These are phyloP conservation scores for Zygosaccharomyces kombuchaensis DNA, from an alignment of 805 yeast species.

Conservation along the genomic window DNA sequence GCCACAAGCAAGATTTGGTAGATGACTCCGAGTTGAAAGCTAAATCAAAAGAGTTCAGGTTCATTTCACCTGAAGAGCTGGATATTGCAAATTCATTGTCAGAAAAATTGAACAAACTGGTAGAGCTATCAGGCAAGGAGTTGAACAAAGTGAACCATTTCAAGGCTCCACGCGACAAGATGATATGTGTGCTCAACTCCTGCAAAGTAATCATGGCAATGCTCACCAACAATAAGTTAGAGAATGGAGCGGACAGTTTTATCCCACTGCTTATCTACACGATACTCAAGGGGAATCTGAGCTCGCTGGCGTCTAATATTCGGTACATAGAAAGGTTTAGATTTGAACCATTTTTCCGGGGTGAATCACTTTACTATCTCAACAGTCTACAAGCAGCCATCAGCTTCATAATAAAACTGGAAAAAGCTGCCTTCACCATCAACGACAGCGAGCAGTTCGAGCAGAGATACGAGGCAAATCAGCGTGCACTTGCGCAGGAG, in stretches of 20 bases:
- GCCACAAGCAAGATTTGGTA: slow-evolving; percentile 58
- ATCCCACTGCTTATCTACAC: slow-evolving; percentile 84
- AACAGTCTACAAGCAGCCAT: slow-evolving; percentile 90
- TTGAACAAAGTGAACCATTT: slow-evolving; percentile 72
- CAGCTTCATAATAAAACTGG: slow-evolving; percentile 65
- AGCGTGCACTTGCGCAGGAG: slow-evolving; percentile 37
- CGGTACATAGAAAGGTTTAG: slow-evolving; percentile 83
- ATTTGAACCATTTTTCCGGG: slow-evolving; percentile 65
- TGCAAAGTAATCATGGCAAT: slow-evolving; percentile 91
- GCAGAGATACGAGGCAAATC: slow-evolving; percentile 43
- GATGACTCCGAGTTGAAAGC: slow-evolving; percentile 51
- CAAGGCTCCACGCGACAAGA: slow-evolving; percentile 91
- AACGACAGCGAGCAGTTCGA: slow-evolving; percentile 55
- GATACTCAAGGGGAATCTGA: slow-evolving; percentile 63
- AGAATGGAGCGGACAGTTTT: slow-evolving; percentile 89
- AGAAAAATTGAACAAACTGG: slow-evolving; percentile 48
- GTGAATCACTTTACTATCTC: slow-evolving; percentile 88
- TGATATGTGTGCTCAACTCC: slow-evolving; percentile 83
- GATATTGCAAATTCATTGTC: slow-evolving; percentile 61
- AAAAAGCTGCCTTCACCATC: slow-evolving; percentile 55
- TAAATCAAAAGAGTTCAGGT: slow-evolving; percentile 58
- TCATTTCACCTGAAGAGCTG: slow-evolving; percentile 71
- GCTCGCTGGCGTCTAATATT: slow-evolving; percentile 67
- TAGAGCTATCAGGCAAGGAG: slow-evolving; percentile 66
- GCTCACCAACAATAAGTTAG: slow-evolving; percentile 57